Evolutionary conservation across 140 eudicot genomes (phyloP), one percentile per base, ranked within the genome.

Genomic region (Senecio squalidus): DNA sequence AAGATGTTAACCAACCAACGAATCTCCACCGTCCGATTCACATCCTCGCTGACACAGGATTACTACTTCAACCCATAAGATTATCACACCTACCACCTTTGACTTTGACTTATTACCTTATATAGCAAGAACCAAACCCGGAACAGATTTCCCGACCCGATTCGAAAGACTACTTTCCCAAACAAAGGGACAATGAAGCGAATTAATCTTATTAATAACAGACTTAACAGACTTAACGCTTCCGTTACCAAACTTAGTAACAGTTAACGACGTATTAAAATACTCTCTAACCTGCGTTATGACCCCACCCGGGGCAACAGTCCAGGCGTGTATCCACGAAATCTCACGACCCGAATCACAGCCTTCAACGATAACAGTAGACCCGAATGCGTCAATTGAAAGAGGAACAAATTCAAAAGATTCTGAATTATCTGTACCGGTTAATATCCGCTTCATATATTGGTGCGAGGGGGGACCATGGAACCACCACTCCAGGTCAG

Each of bases 401-500:
- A 63, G 89, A 9, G 95, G 98, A 28, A 48, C 60, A 62, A 92
- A 92, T 0, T 28, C 8, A 71, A 92, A 87, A 16, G 76, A 49
- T 5, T 75, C 70, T 0, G 53, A 4, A 36, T 73, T 26, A 44
- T 64, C 38, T 40, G 41, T 28, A 6, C 98, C 98, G 50, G 96
- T 92, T 73, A 92, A 94, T 60, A 92, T 64, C 63, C 78, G 96
- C 98, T 84, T 92, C 92, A 92, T 78, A 80, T 72, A 92, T 64
- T 87, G 98, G 81, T 92, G 95, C 10, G 95, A 60, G 4, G 96
- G 98, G 7, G 98, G 98, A 73, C 98, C 98, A 77, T 92, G 98
- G 86, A 92, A 92, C 96, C 98, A 92, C 96, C 96, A 87, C 85
- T 92, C 98, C 59, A 92, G 95, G 76, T 92, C 96, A 21, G 95